These are phyloP conservation scores for Agaricus blazei DNA, from an alignment of 768 basidiomycete genomes.

Conservation along the genomic window DNA sequence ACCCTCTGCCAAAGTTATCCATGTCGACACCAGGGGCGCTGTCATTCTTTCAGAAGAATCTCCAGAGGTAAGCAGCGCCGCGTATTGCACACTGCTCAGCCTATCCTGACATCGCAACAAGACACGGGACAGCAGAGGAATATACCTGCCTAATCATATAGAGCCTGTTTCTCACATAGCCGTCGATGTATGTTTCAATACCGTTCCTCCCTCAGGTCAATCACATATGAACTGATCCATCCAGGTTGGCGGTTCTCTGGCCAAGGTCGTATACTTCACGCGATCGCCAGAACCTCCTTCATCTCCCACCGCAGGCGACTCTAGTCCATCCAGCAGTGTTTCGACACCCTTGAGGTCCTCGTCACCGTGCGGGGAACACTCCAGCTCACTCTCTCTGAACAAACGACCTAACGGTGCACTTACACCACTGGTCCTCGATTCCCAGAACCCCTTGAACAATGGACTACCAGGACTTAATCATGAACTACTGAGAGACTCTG, in stretches of 20 bases:
- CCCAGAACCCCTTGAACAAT: conserved; percentile 24
- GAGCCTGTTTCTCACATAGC: conserved; percentile 98
- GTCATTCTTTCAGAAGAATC: conserved; percentile 93
- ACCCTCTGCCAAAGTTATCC: conserved; percentile 81
- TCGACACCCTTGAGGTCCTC: conserved; percentile 36
- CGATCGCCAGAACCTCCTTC: conserved; percentile 84
- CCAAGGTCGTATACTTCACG: conserved; percentile 98
- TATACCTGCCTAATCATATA: conserved; percentile 96
- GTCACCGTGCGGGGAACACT: conserved; percentile 34
- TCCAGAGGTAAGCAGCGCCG: conserved; percentile 62
- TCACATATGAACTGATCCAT: conserved; percentile 10
- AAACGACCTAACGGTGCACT: conserved; percentile 64
- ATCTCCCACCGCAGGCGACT: conserved; percentile 64
- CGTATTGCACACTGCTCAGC: conserved; percentile 6
- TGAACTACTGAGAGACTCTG: conserved; percentile 52
- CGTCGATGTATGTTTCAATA: conserved; percentile 71
- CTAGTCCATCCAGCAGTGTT: conserved; percentile 40
- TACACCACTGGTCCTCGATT: conserved; percentile 73
- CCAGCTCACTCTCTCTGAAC: conserved; percentile 26
- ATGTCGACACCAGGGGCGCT: conserved; percentile 92
- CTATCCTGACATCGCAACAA: conserved; percentile 22
- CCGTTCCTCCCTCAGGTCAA: neutral
- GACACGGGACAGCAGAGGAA: conserved; percentile 93
- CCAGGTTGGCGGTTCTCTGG: conserved; percentile 94
- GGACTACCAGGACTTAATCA: conserved; percentile 33